Base-by-base conservation (phyloP, 1,284 basidiomycete genomes). In the Boletus sp. region DNA sequence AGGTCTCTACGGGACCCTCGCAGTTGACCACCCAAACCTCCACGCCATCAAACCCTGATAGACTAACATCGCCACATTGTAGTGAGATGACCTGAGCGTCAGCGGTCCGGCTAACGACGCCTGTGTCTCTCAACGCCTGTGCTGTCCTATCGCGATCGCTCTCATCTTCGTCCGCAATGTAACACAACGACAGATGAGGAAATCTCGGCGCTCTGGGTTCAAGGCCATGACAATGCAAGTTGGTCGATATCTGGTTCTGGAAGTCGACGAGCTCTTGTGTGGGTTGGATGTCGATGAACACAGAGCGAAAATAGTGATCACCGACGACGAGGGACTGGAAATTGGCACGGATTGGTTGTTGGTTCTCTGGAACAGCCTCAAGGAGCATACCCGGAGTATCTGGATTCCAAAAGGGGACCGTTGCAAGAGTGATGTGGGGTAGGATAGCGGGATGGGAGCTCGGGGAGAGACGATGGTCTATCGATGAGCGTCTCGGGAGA, bases 131-230 rank as follows among this genome's bases (percentile, higher is more conserved):
- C 57, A 89, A 66, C 43, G 69, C 70, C 49, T 69, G 72, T 48
- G 71, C 66, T 6, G 71, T 66, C 52, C 63, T 66, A 33, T 61
- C 61, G 3, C 81, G 73, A 57, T 78, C 69, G 12, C 66, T 70
- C 11, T 76, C 75, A 62, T 90, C 85, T 29, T 77, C 75, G 55
- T 89, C 83, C 31, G 76, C 77, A 59, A 91, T 83, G 66, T 91
- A 91, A 63, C 81, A 84, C 60, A 91, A 61, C 39, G 89, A 91
- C 62, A 89, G 61, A 68, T 91, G 89, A 15, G 88, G 85, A 60
- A 83, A 84, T 39, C 75, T 72, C 0, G 86, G 85, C 1, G 83
- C 83, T 6, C 66, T 65, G 1, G 80, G 76, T 31, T 76, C 69
- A 18, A 79, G 63, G 5, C 73, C 74, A 7, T 20, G 47, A 22